Base-by-base conservation (phyloP, 2,329 filamentous ascomycete genomes). In the Colletotrichum siamense region DNA sequence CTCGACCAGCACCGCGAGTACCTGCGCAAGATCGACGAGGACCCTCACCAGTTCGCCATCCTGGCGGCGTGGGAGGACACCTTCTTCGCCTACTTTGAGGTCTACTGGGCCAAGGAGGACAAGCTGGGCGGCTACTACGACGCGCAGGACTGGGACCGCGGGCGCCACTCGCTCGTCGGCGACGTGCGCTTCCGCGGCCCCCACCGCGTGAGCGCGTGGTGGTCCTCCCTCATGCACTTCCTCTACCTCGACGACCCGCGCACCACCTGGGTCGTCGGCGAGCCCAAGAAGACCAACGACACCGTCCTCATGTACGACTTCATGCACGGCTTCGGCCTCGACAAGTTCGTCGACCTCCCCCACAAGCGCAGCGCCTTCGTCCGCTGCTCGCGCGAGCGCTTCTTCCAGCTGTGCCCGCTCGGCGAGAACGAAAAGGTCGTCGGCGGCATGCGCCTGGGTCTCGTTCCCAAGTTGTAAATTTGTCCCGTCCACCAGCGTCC, bases 61-160 rank as follows among this genome's bases (percentile, higher is more conserved):
- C 87, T 96, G 75, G 95, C 92, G 8, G 89, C 90, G 30, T 96
- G 95, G 82, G 91, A 96, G 72, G 93, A 94, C 34, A 89, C 88
- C 3, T 90, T 87, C 64, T 96, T 96, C 82, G 92, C 94, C 0
- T 96, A 96, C 82, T 96, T 95, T 82, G 95, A 96, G 83, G 87
- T 96, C 3, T 96, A 96, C 83, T 96, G 94, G 94, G 93, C 92
- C 44, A 92, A 92, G 87, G 90, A 92, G 84, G 89, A 91, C 79
- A 86, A 86, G 26, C 86, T 92, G 2, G 89, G 90, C 71, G 88
- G 88, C 18, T 91, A 91, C 84, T 92, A 91, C 83, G 83, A 86
- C 52, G 87, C 90, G 8, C 86, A 84, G 69, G 89, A 92, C 83
- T 91, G 88, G 79, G 90, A 92, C 82, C 89, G 90, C 52, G 90